Evolutionary conservation across 208 protist genomes (phyloP).

Genomic region (Leishmania lainsoni): DNA sequence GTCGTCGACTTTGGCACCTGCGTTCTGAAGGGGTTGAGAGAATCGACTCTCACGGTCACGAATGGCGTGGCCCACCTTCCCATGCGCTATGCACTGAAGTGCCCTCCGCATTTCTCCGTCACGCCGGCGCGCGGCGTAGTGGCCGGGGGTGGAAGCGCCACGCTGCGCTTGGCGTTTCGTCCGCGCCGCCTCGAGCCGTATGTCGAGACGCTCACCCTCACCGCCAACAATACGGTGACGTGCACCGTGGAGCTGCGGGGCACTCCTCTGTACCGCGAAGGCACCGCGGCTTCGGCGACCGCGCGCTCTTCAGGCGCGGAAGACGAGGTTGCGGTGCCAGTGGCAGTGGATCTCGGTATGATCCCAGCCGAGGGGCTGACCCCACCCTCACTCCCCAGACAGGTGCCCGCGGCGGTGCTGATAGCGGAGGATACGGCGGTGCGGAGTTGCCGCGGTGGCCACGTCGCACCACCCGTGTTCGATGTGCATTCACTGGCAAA

Average conservation of each 20-base stretch:
- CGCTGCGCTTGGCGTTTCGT: constrained; percentile 77
- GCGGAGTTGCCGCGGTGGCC: constrained; percentile 26
- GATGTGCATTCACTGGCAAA: constrained; percentile 84
- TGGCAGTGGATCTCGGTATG: constrained; percentile 84
- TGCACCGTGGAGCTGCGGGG: constrained; percentile 56
- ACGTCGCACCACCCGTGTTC: constrained; percentile 63
- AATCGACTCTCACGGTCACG: constrained; percentile 49
- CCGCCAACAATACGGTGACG: constrained; percentile 72
- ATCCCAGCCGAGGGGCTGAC: constrained; percentile 74
- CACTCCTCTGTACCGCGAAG: constrained; percentile 30
- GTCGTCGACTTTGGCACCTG: constrained; percentile 83
- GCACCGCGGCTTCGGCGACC: neutral
- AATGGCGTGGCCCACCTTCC: constrained; percentile 86
- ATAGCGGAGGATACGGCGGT: constrained; percentile 28
- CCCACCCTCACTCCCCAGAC: constrained; percentile 50
- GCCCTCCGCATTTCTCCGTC: constrained; percentile 83
- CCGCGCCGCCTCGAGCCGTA: constrained; percentile 84
- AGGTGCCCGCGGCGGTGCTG: constrained; percentile 29
- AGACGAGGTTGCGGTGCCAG: constrained; percentile 34
- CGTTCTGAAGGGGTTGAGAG: constrained; percentile 52
- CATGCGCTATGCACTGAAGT: constrained; percentile 65
- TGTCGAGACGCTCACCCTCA: constrained; percentile 57
- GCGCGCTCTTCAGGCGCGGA: constrained; percentile 1
- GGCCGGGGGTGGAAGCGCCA: constrained; percentile 30
- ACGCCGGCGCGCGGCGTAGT: constrained; percentile 53